phyloP scores from a whole-genome alignment of 345 rosid genomes.

The thale cress (Arabidopsis thaliana) region DNA sequence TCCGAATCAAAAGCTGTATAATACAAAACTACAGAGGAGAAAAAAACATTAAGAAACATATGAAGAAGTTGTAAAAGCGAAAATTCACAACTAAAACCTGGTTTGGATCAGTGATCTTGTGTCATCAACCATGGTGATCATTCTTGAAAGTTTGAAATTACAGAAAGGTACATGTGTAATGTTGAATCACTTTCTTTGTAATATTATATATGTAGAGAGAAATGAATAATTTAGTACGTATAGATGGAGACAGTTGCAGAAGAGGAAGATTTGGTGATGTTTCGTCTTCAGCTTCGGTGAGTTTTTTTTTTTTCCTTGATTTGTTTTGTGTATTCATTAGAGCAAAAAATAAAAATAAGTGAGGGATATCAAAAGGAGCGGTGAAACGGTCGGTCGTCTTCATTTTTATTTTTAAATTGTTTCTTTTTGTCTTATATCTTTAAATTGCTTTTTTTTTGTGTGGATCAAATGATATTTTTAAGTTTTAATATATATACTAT shows the following conservation, averaged over 20 bases:
- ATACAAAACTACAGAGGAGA: neutral
- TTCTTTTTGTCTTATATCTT: neutral
- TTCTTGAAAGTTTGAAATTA: neutral
- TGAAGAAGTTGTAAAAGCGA: neutral
- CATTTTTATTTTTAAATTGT: neutral
- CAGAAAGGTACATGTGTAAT: neutral
- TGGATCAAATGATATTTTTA: too few relatives aligned
- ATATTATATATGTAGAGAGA: constrained; percentile 5
- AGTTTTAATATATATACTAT: too few relatives aligned
- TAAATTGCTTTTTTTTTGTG: too few relatives aligned
- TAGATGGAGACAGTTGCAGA: constrained; percentile 34
- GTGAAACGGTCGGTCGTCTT: constrained; percentile 43
- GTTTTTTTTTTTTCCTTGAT: neutral
- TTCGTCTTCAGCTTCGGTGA: constrained; percentile 41
- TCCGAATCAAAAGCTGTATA: constrained; percentile 23
- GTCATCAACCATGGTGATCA: constrained; percentile 16
- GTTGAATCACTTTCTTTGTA: constrained; percentile 7
- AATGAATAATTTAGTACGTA: neutral
- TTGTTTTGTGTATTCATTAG: constrained; percentile 15
- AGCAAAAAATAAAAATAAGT: neutral
- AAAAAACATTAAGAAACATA: neutral
- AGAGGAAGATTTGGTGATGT: constrained; percentile 35
- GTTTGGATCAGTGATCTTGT: neutral
- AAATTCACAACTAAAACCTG: constrained; percentile 2
- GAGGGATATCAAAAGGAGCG: constrained; percentile 27